Conservation (phyloP, 441 rosid species). For the Brassica balearica region DNA sequence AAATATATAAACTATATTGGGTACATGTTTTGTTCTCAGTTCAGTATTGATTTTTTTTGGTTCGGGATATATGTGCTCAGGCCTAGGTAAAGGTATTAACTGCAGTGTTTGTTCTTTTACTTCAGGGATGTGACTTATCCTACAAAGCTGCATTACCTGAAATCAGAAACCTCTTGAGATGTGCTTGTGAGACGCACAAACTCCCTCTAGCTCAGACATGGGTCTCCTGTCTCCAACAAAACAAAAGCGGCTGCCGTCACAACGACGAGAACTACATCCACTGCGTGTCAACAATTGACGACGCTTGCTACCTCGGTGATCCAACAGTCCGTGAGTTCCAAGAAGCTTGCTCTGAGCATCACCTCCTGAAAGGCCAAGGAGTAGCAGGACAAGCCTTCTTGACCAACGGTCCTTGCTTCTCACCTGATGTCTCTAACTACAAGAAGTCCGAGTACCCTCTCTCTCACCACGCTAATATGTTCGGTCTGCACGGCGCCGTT, state of each 20-base stretch:
- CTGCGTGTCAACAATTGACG: slow-evolving; percentile 83
- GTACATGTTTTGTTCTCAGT: too few relatives aligned
- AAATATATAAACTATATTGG: too few relatives aligned
- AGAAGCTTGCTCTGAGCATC: slow-evolving; percentile 93
- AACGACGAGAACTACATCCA: slow-evolving; percentile 67
- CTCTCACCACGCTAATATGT: slow-evolving; percentile 89
- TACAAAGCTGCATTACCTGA: slow-evolving; percentile 79
- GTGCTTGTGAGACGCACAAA: slow-evolving; percentile 75
- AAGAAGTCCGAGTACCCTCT: slow-evolving; percentile 84
- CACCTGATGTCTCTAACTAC: slow-evolving; percentile 63
- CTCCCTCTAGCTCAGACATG: slow-evolving; percentile 89
- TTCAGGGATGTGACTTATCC: slow-evolving; percentile 56
- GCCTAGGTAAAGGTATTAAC: too few relatives aligned
- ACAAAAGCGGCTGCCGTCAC: slow-evolving; percentile 82
- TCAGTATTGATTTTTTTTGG: too few relatives aligned
- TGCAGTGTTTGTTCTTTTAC: slow-evolving; percentile 13
- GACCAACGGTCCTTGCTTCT: slow-evolving; percentile 89
- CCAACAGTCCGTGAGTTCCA: slow-evolving; percentile 64
- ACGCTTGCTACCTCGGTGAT: slow-evolving; percentile 71
- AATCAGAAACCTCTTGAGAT: slow-evolving; percentile 72
- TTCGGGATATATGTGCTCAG: too few relatives aligned
- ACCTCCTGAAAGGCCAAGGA: slow-evolving; percentile 91
- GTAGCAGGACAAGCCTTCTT: slow-evolving; percentile 83
- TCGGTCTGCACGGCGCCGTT: slow-evolving; percentile 75
- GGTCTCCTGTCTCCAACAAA: slow-evolving; percentile 81